Evolutionary conservation across 306 rosid species (phyloP), one percentile per base, ranked within the genome.

Genomic region (Astragalus membranaceus): DNA sequence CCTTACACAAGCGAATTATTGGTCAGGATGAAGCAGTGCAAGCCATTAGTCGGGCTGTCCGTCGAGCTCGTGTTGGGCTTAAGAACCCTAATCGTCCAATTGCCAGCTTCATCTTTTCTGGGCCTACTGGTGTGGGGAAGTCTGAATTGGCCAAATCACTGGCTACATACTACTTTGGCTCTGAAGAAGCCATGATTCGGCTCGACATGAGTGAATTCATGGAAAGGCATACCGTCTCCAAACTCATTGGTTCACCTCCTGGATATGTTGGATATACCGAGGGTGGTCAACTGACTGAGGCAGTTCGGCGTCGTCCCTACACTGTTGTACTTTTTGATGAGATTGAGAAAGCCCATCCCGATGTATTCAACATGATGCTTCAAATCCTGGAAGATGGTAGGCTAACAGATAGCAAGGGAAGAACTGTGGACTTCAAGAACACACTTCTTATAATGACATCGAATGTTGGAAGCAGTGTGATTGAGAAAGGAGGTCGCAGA

Each of bases 111-210:
- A 92, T 92, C 82, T 92, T 92, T 72, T 92, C 98, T 61, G 98
- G 98, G 56, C 98, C 98, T 60, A 92, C 98, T 33, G 98, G 98
- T 59, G 98, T 92, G n/a, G 98, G 98, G 11, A 92, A 92, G 83
- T 92, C 98, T 6, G 98, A 92, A 81, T 85, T 92, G 10, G 98
- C 98, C 20, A 92, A 92, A 71, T 78, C 98, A 23, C 75, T 92
- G 86, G 98, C 96, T 59, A 75, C 98, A 13, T 92, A 92, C 88
- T 92, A 92, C 79, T 89, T 89, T 71, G 98, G 98, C 50, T 92
- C 98, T 12, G 92, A 89, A 79, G 98, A 92, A 64, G 96, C 98
- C 80, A 92, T 92, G 98, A 89, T 92, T 73, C 85, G 96, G 35
- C 98, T 92, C 61, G 98, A 92, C 69, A 92, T 92, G 98, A 92